A percentile compares a stretch with the other conserved stretches of the same genome.
phyloP scores from a whole-genome alignment of 805 yeast species.

The Saturnispora zaruensis region DNA sequence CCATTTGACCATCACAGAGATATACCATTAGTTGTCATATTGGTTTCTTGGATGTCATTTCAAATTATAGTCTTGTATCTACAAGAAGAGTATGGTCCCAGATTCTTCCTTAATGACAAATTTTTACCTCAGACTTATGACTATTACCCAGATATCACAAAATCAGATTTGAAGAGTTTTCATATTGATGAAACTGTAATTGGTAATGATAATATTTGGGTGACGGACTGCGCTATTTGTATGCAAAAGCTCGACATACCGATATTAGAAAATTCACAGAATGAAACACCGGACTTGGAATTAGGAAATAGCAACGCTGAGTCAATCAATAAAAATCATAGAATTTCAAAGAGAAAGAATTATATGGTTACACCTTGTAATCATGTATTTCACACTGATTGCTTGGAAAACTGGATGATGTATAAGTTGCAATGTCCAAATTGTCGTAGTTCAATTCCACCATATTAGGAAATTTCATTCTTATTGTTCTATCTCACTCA shows the following conservation, averaged over 20 bases:
- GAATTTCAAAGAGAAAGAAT: conserved; percentile 30
- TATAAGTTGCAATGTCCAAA: conserved; percentile 91
- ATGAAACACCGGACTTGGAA: conserved; percentile 6
- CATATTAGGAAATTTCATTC: conserved; percentile 25
- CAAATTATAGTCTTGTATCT: conserved; percentile 52
- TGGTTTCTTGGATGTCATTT: conserved; percentile 46
- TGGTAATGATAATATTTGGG: conserved; percentile 31
- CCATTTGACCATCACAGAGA: conserved; percentile 67
- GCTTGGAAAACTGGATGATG: conserved; percentile 90
- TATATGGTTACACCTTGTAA: conserved; percentile 88
- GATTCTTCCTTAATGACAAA: conserved; percentile 73
- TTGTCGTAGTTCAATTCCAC: conserved; percentile 80
- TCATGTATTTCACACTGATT: conserved; percentile 83
- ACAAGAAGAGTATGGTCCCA: conserved; percentile 66
- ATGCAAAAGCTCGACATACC: conserved; percentile 70
- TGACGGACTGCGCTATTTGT: conserved; percentile 81
- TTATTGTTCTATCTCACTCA: background rate
- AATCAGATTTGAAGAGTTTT: conserved; percentile 51
- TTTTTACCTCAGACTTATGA: conserved; percentile 76
- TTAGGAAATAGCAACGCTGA: background rate
- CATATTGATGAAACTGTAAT: conserved; percentile 30
- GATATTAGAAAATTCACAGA: conserved; percentile 20
- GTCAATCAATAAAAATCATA: conserved; percentile 2
- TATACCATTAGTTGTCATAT: conserved; percentile 35
- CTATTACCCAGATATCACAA: conserved; percentile 62